Base-by-base conservation (phyloP, 257 asterid genomes). In the Forsythia suspensa region DNA sequence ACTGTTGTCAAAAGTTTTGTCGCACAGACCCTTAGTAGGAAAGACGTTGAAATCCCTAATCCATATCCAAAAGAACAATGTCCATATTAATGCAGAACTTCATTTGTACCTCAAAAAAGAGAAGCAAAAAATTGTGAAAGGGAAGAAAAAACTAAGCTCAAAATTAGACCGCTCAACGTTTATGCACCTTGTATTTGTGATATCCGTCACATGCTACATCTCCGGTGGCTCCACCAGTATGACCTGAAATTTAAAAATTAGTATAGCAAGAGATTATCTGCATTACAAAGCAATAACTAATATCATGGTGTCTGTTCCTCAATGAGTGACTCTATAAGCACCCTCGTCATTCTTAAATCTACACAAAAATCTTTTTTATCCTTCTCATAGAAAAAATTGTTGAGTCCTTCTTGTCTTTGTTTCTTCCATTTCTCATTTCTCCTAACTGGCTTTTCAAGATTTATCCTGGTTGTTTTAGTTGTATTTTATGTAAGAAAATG, bases 161-260 rank as follows among this genome's bases (percentile, higher is more conserved):
- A 29, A 51, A 18, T 66, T 68, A n/a, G 74, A 41, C 66, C 46
- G 6, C 9, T 48, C 40, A 44, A 43, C 18, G 39, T 73, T 15
- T 29, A 76, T 57, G 13, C 29, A 84, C 92, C 90, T 82, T 84
- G 75, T 82, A 88, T 72, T 86, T 88, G 84, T 88, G 92, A 74
- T 88, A 86, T 38, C 86, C 84, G 59, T 86, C 89, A 39, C 92
- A 88, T 48, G 89, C 81, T 73, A 84, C 78, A 46, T 88, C 90
- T 72, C 89, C 90, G 61, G 73, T 83, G 80, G 84, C 84, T 44
- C 89, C 90, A 21, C 39, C 39, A 0, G 61, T 6, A 12, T n/a
- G 83, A 68, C 87, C 93, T 89, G 83, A 61, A 55, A 81, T 71
- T 20, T 61, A 71, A 0, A 63, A 55, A 38, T 42, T 48, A 51